Percentiles rank a stretch among this genome's conserved stretches.
Conservation (phyloP, 2,329 filamentous ascomycete species). For the Monilinia vaccinii-corymbosi region DNA sequence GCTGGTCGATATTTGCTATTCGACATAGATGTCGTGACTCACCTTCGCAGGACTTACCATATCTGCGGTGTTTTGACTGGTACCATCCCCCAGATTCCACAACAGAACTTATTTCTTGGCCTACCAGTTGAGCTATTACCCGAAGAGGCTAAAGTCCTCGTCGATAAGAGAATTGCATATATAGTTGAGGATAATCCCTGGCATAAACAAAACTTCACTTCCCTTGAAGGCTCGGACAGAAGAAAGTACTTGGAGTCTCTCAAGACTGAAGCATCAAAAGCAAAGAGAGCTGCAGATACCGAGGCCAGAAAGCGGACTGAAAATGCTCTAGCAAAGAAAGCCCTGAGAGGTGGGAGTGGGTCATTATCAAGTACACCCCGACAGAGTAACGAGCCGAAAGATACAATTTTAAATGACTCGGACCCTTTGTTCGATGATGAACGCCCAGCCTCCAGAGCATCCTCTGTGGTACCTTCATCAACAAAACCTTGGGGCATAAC, state of each 20-base stretch:
- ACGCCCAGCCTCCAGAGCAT: slow-evolving; percentile 31
- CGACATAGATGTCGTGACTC: slow-evolving; percentile 69
- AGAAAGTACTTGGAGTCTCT: slow-evolving; percentile 55
- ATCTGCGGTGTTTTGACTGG: slow-evolving; percentile 82
- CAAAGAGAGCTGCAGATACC: slow-evolving; percentile 33
- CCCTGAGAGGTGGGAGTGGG: slow-evolving; percentile 17
- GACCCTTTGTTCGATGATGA: slow-evolving; percentile 23
- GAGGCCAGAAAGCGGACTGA: slow-evolving; percentile 20
- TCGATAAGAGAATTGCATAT: slow-evolving; percentile 67
- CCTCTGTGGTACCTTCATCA: slow-evolving; percentile 15
- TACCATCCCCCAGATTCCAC: slow-evolving; percentile 81
- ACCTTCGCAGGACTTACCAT: slow-evolving; percentile 69
- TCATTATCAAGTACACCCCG: slow-evolving; percentile 4
- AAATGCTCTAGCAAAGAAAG: slow-evolving; percentile 23
- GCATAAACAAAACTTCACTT: slow-evolving; percentile 56
- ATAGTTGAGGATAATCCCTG: slow-evolving; percentile 69
- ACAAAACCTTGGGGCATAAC: slow-evolving; percentile 31
- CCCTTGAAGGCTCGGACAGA: slow-evolving; percentile 48
- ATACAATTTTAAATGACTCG: slow-evolving; percentile 7
- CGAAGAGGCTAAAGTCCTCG: slow-evolving; percentile 76
- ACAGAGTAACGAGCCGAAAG: not conserved
- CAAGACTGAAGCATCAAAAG: slow-evolving; percentile 35
- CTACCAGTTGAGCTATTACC: slow-evolving; percentile 83
- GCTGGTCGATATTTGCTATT: slow-evolving; percentile 81
- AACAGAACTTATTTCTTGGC: slow-evolving; percentile 89